Evolutionary conservation across 768 basidiomycete species (phyloP).

Genomic region (Rhizopogon sp.): DNA sequence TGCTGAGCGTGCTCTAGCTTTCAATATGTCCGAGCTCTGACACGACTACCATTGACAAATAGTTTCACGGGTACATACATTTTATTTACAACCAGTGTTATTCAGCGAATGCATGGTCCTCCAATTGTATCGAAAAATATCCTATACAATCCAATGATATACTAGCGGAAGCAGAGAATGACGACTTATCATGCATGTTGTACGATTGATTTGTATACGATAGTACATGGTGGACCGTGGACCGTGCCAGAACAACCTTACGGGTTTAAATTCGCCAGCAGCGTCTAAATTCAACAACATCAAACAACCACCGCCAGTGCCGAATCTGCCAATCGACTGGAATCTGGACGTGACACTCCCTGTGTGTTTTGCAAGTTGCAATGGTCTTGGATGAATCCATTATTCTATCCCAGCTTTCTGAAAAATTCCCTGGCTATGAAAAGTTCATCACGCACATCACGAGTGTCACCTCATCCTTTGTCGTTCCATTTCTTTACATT

Average conservation of each 20-base stretch:
- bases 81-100: background rate
- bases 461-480: slow-evolving; percentile 28
- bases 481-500: slow-evolving; percentile 67
- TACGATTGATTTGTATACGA: too few relatives aligned
- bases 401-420: slow-evolving; percentile 1
- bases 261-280: slow-evolving; percentile 8
- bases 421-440: slow-evolving; percentile 19
- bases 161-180: slow-evolving; percentile 44
- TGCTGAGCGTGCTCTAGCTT: too few relatives aligned
- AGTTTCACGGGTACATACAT: slow-evolving; percentile 44
- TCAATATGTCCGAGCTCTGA: slow-evolving; percentile 42
- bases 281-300: slow-evolving; percentile 10
- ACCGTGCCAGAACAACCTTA: too few relatives aligned
- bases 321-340: background rate
- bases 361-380: background rate
- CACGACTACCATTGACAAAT: slow-evolving; percentile 48
- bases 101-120: slow-evolving; percentile 1
- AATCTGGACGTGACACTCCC: too few relatives aligned
- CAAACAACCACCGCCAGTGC: slow-evolving; percentile 7
- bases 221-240: too few relatives aligned
- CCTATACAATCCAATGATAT: slow-evolving; percentile 59
- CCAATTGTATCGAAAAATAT: slow-evolving; percentile 61
- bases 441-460: slow-evolving; percentile 20
- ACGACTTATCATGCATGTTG: too few relatives aligned
- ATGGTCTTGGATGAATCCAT: slow-evolving; percentile 16